Evolutionary conservation across 73 alveolate genomes (phyloP).

Genomic region (Effrenium voratum): DNA sequence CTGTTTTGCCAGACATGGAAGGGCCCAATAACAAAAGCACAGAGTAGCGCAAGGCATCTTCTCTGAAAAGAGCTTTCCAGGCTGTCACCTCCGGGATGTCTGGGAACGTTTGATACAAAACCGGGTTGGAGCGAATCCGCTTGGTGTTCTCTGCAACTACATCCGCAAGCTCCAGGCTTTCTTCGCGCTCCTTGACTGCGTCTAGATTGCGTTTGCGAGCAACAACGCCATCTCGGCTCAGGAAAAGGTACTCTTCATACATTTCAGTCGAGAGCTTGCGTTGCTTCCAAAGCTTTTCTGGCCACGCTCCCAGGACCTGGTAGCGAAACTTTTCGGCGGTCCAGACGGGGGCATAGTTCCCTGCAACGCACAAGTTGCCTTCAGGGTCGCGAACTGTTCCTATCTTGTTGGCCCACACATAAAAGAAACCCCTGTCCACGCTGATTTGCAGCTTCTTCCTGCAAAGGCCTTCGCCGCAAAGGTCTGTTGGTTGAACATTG

Average conservation of each 20-base stretch:
- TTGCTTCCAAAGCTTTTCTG: constrained; percentile 49
- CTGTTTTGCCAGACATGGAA: constrained; percentile 49
- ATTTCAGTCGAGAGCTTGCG: constrained; percentile 5
- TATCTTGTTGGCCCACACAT: not conserved
- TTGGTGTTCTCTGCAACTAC: not conserved
- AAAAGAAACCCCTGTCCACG: not conserved
- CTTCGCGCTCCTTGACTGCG: not conserved
- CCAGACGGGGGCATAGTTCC: constrained; percentile 13
- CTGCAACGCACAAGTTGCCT: not conserved
- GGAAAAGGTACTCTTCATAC: not conserved
- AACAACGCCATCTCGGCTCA: constrained; percentile 26
- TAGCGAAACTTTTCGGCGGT: not conserved
- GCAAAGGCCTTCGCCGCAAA: not conserved
- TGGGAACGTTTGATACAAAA: not conserved
- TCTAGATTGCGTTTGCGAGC: constrained; percentile 18
- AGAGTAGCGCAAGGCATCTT: constrained; percentile 28
- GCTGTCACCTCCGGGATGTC: constrained; percentile 9
- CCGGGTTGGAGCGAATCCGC: constrained; percentile 22
- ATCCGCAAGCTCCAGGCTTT: not conserved
- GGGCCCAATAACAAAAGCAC: constrained; percentile 8
- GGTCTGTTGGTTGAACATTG: not conserved
- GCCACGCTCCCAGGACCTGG: constrained; percentile 50
- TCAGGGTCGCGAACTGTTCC: not conserved
- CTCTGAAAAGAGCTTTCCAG: not conserved
- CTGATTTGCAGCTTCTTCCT: constrained; percentile 6